phyloP scores from a whole-genome alignment of 2,329 filamentous ascomycete species.

The Neofusicoccum kwambonambiense region DNA sequence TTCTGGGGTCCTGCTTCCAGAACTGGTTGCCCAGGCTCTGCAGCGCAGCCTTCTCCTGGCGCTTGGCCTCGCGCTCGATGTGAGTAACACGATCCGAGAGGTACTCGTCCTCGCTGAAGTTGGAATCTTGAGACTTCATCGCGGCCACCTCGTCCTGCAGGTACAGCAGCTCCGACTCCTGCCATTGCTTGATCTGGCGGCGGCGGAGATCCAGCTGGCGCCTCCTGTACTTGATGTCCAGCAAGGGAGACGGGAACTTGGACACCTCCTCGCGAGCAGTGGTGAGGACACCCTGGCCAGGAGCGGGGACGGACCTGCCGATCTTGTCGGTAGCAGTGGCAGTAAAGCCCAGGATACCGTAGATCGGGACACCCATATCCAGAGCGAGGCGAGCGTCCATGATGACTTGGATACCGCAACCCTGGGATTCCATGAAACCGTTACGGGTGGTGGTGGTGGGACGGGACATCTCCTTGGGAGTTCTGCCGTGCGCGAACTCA shows the following conservation, averaged over 20 bases:
- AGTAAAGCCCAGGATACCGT: conserved; percentile 89
- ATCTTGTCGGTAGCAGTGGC: conserved; percentile 99
- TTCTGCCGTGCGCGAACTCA: conserved; percentile 92
- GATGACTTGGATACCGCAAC: conserved; percentile 96
- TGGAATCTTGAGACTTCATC: conserved; percentile 73
- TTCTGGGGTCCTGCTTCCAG: conserved; percentile 93
- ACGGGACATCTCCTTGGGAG: conserved; percentile 95
- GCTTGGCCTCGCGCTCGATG: conserved; percentile 80
- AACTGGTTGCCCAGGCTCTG: conserved; percentile 96
- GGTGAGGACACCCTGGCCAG: conserved; percentile 94
- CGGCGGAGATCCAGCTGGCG: conserved; percentile 92
- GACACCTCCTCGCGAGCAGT: conserved; percentile 86
- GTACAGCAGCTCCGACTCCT: conserved; percentile 90
- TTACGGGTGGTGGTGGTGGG: conserved; percentile 95
- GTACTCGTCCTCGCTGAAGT: conserved; percentile 80
- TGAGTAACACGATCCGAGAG: conserved; percentile 79
- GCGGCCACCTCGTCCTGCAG: conserved; percentile 89
- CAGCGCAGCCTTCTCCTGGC: conserved; percentile 91
- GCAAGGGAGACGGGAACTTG: conserved; percentile 90
- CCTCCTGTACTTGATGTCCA: conserved; percentile 96
- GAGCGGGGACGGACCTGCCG: conserved; percentile 92
- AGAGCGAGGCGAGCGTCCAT: conserved; percentile 96
- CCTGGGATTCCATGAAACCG: conserved; percentile 99
- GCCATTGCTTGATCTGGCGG: conserved; percentile 94
- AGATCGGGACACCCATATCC: conserved; percentile 98